These are phyloP conservation scores for Rhododendron vialii DNA, from an alignment of 148 eudicot species.

Conservation along the genomic window DNA sequence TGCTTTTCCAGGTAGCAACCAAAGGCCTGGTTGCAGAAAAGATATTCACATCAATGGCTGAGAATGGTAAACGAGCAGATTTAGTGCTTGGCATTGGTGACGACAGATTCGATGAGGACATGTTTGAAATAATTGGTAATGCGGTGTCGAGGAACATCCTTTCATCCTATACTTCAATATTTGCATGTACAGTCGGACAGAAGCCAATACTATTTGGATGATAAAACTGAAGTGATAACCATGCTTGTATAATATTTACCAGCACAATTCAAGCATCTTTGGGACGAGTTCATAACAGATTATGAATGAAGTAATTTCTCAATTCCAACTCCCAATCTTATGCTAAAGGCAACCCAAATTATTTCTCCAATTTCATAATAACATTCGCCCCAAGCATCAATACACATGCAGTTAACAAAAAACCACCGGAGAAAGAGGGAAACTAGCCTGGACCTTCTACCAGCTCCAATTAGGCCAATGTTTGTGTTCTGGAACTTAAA, in stretches of 20 bases:
- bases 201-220: constrained; percentile 42
- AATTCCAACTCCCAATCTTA: too few relatives aligned
- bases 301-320: too few relatives aligned
- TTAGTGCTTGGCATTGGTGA: constrained; percentile 20
- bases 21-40: constrained; percentile 11
- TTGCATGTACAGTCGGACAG: constrained; percentile 37
- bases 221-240: constrained; percentile 26
- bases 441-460: too few relatives aligned
- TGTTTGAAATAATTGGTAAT: constrained; percentile 37
- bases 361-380: too few relatives aligned
- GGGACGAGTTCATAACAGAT: too few relatives aligned
- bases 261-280: too few relatives aligned
- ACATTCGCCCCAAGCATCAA: too few relatives aligned
- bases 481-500: too few relatives aligned
- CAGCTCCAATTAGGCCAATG: too few relatives aligned
- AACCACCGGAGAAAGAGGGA: too few relatives aligned
- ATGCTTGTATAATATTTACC: constrained; percentile 18
- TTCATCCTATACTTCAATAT: constrained; percentile 24
- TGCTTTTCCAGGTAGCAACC: constrained; percentile 13
- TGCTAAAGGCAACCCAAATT: too few relatives aligned
- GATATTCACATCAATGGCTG: constrained; percentile 10
- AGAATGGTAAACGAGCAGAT: constrained; percentile 5
- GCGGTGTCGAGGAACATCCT: constrained; percentile 25
- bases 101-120: constrained; percentile 42
- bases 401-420: too few relatives aligned